phyloP scores from a whole-genome alignment of 768 basidiomycete genomes.

The Termitomyces sp. region DNA sequence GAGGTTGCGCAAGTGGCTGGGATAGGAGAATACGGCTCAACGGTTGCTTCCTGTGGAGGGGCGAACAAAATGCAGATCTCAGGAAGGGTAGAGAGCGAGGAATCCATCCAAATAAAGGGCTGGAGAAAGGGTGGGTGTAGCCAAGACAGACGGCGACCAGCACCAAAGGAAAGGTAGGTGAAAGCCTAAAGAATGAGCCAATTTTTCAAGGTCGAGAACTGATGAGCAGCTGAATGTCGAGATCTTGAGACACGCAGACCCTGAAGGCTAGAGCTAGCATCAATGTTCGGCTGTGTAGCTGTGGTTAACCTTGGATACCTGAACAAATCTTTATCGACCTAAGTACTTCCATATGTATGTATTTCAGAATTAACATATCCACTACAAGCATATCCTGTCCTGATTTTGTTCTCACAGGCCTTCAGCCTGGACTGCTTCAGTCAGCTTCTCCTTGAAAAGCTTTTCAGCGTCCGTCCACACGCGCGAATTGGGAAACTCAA shows the following conservation, averaged over 20 bases:
- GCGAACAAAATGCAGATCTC: conserved; percentile 68
- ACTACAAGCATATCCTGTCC: too few relatives aligned
- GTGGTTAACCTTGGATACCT: too few relatives aligned
- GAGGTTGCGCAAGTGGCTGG: conserved; percentile 24
- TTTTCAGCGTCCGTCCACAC: conserved; percentile 89
- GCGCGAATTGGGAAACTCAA: conserved; percentile 72
- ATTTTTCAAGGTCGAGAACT: conserved; percentile 7
- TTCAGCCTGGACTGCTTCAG: conserved; percentile 36
- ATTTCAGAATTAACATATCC: conserved; percentile 2
- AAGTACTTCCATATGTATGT: neutral
- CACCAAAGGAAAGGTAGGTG: conserved; percentile 29
- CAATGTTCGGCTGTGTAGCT: conserved; percentile 3
- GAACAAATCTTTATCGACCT: too few relatives aligned
- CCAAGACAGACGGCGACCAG: conserved; percentile 42
- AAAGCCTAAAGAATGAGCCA: conserved; percentile 8
- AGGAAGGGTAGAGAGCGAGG: conserved; percentile 44
- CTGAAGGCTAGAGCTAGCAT: neutral
- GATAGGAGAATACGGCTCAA: conserved; percentile 65
- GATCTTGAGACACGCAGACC: too few relatives aligned
- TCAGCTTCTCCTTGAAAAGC: conserved; percentile 61
- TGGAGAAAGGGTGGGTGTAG: conserved; percentile 15
- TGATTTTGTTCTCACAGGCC: conserved; percentile 14
- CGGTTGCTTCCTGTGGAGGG: conserved; percentile 42
- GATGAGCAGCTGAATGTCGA: neutral
- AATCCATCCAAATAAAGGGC: conserved; percentile 31